Base-by-base conservation (phyloP, 2,329 filamentous ascomycete genomes). In the Cercospora sp. region DNA sequence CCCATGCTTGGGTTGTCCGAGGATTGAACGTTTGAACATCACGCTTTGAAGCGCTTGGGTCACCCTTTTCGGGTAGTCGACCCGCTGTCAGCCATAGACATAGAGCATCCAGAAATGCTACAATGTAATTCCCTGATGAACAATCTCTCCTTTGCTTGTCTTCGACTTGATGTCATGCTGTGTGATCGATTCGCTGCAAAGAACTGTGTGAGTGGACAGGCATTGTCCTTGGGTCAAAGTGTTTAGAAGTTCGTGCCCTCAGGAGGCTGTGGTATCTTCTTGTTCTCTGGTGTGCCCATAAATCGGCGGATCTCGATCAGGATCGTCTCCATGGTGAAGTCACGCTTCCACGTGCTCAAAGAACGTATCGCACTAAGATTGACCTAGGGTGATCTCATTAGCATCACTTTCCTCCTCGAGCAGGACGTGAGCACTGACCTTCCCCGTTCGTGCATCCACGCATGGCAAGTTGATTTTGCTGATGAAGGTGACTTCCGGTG, bases 381-480 rank as follows among this genome's bases (percentile, higher is more conserved):
- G 74, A 98, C 93, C 85, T 92, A n/a, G 77, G 62, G 10, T 21
- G 43, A 34, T 12, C 12, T 28, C 18, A 57, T 32, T 16, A 49
- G 24, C 24, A 16, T 51, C 34, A 16, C 26, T 43, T 32, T 61
- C 34, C 37, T 30, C 49, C 3, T 55, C 45, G 16, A 58, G 26
- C 26, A 45, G 18, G 3, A 28, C 61, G 26, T 49, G 18, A 9
- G 13, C 5, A 7, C 77, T 68, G 80, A 91, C 90, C 82, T 88
- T 88, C 77, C 95, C 95, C 71, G 91, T 91, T 74, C 85, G 87
- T 71, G 86, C 85, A 81, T 94, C 91, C 63, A 99, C 95, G 77
- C 94, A 97, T 28, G 95, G 95, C n/a, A 98, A 87, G 83, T 98
- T 97, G 83, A 99, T 90, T 81, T 93, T 91, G 76, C 91, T 97